Conservation (phyloP, 495 filamentous ascomycete genomes). For the Penicillium steckii region DNA sequence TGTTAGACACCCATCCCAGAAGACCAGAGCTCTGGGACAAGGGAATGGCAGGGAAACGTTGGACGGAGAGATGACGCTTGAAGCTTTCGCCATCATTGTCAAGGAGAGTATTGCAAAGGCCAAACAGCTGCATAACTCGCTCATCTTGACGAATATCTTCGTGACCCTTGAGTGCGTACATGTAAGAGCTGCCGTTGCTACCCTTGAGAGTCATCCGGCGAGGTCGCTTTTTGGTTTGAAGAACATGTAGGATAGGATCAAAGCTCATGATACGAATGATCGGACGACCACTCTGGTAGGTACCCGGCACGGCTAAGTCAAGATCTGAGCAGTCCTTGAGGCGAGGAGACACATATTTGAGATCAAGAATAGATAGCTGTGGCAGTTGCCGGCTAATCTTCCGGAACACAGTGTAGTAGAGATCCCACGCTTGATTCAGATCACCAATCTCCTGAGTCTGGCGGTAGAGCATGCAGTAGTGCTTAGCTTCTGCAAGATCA, state of each 20-base stretch:
- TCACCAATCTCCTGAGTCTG: constrained; percentile 85
- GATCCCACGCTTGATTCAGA: constrained; percentile 95
- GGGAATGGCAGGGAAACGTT: constrained; percentile 90
- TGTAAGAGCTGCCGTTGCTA: constrained; percentile 81
- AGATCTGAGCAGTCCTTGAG: constrained; percentile 79
- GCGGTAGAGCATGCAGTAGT: constrained; percentile 92
- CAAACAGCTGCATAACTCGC: constrained; percentile 98
- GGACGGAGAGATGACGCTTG: constrained; percentile 94
- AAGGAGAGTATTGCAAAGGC: constrained; percentile 90
- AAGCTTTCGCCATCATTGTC: constrained; percentile 91
- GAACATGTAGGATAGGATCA: constrained; percentile 83
- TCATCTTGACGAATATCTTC: constrained; percentile 99
- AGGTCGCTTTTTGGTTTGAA: constrained; percentile 94
- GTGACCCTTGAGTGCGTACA: constrained; percentile 90
- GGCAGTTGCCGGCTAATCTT: constrained; percentile 93
- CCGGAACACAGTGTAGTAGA: constrained; percentile 97
- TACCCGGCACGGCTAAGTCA: constrained; percentile 89
- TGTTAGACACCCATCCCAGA: constrained; percentile 96
- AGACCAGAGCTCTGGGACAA: constrained; percentile 94
- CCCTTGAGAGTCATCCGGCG: constrained; percentile 85
- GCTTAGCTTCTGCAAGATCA: constrained; percentile 88
- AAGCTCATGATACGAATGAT: constrained; percentile 86
- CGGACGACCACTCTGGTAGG: constrained; percentile 84
- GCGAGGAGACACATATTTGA: constrained; percentile 94
- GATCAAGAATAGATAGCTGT: constrained; percentile 85